Base-by-base conservation (phyloP, 352 stramenopile species). In the Phytopythium kandeliae region DNA sequence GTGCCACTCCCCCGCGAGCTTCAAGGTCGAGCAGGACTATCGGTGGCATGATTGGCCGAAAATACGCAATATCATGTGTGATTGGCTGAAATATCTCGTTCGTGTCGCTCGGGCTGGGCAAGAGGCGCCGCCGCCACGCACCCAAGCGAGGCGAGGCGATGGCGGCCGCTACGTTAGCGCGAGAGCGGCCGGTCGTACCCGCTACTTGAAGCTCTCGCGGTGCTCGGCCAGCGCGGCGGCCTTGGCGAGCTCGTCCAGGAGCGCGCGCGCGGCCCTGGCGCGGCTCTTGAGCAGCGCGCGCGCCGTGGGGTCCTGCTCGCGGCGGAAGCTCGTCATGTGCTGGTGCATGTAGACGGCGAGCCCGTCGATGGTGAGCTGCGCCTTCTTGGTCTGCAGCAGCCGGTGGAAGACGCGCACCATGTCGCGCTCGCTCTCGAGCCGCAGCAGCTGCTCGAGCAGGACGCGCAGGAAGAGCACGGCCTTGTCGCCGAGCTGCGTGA, bases 391-490 rank as follows among this genome's bases (percentile, higher is more conserved):
- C 54, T 84, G 71, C 45, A 93, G 58, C 36, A 93, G 38, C 6
- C 79, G 78, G 54, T 91, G 65, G 38, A 93, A 93, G 1, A 86
- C 68, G 51, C 85, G 68, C 25, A 73, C 68, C 64, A 89, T 83
- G 37, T 86, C 73, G 13, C 75, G 36, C 41, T 88, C 71, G 28
- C 63, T 85, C 47, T 86, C 76, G 35, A 85, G 56, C 45, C 75
- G 78, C n/a, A 93, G 58, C 48, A 93, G 73, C 43, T 73, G 65
- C 57, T 89, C 78, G 48, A 90, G 65, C 31, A 89, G 53, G 47
- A 97, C 75, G 34, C 85, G 87, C 30, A 97, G 55, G 54, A 98
- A 97, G 30, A 98, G 74, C 45, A 96, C 63, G 8, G 77, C 79
- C 34, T 86, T 82, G 35, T 96, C 78, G 15, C 83, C 65, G 24